Conservation (phyloP, 1,284 basidiomycete genomes). For the Boletus mariae region DNA sequence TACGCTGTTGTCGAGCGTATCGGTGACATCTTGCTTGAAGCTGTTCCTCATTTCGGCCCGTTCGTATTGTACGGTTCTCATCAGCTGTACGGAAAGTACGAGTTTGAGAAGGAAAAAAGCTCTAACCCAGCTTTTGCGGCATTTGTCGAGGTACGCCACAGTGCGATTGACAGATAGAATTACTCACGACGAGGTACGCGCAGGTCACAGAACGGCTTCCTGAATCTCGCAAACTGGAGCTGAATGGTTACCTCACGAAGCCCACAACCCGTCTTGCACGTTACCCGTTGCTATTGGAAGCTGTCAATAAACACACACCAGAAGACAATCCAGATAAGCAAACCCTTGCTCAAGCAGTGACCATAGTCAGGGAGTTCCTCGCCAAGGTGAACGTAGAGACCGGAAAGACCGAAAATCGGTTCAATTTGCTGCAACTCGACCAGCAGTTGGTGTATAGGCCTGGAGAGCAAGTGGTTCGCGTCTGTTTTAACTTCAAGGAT, state of each 20-base stretch:
- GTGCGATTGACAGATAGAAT: neutral
- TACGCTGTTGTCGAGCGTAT: constrained; percentile 91
- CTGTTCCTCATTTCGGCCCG: constrained; percentile 85
- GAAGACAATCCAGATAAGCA: constrained; percentile 89
- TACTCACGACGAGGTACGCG: constrained; percentile 8
- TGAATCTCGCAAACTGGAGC: constrained; percentile 92
- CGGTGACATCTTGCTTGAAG: constrained; percentile 88
- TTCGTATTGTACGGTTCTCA: constrained; percentile 97
- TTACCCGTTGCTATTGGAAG: constrained; percentile 92
- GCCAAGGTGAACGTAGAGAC: constrained; percentile 83
- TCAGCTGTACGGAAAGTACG: constrained; percentile 97
- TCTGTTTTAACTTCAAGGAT: neutral
- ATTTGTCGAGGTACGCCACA: constrained; percentile 83
- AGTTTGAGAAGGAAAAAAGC: constrained; percentile 98
- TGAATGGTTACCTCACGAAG: constrained; percentile 98
- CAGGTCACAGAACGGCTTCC: constrained; percentile 89
- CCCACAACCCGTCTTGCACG: constrained; percentile 96
- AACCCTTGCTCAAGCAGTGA: constrained; percentile 75
- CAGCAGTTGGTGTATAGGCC: constrained; percentile 75
- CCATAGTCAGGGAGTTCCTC: constrained; percentile 81
- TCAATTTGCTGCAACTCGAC: constrained; percentile 76
- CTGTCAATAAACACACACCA: constrained; percentile 90
- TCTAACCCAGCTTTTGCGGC: constrained; percentile 90
- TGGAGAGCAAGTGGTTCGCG: constrained; percentile 66
- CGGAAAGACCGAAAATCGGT: constrained; percentile 54